A percentile compares a stretch with the other conserved stretches of the same genome.
Evolutionary conservation across 345 rosid genomes (phyloP).

Genomic region (Erysimum cheiranthoides): DNA sequence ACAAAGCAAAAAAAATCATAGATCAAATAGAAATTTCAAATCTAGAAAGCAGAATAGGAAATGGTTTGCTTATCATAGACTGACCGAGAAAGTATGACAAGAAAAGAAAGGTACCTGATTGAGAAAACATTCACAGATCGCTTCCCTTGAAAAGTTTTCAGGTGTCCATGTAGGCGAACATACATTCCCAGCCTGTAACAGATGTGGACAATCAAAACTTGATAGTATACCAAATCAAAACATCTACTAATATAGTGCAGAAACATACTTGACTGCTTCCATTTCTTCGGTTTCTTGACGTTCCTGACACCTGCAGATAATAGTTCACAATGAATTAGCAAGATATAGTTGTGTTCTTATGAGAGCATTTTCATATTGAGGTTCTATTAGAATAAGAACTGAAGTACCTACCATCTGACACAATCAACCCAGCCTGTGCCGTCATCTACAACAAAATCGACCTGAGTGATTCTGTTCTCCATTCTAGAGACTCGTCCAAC

Average conservation of each 20-base stretch:
- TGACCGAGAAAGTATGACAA: neutral
- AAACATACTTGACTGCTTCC: constrained; percentile 68
- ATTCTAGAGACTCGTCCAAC: constrained; percentile 71
- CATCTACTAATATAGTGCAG: neutral
- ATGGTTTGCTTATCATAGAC: neutral
- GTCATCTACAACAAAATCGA: constrained; percentile 73
- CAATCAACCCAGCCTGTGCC: constrained; percentile 89
- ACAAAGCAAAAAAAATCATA: constrained; percentile 1
- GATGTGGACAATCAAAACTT: constrained; percentile 17
- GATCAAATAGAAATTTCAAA: neutral
- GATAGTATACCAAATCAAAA: constrained; percentile 7
- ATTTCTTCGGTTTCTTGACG: constrained; percentile 75
- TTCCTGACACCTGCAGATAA: constrained; percentile 75
- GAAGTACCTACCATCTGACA: constrained; percentile 73
- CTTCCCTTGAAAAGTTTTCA: constrained; percentile 77
- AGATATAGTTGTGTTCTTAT: constrained; percentile 16
- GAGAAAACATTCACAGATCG: constrained; percentile 75
- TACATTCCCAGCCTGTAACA: constrained; percentile 74
- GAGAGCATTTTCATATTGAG: neutral
- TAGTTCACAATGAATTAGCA: constrained; percentile 24
- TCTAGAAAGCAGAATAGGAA: neutral
- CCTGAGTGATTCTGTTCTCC: constrained; percentile 78
- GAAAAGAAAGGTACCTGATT: constrained; percentile 56
- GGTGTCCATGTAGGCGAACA: constrained; percentile 84
- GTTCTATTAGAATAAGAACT: neutral